Base-by-base conservation (phyloP, 805 yeast genomes). In the Barnettozyma salicaria region DNA sequence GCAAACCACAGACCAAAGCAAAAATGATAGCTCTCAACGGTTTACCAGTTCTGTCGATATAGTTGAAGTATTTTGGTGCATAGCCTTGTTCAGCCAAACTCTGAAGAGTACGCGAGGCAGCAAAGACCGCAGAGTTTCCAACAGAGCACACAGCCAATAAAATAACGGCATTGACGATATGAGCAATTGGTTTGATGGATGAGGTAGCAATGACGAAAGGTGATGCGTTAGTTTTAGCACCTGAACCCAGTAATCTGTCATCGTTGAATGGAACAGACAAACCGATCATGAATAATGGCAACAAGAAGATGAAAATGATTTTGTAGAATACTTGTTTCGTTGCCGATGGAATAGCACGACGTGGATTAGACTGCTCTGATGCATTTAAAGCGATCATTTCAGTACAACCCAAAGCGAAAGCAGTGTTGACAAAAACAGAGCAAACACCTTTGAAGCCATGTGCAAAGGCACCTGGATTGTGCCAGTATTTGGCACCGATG, bases 181-280 rank as follows among this genome's bases (percentile, higher is more conserved):
- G 80, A 47, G 78, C 73, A 32, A 78, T 65, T 6, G 72, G 79
- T 18, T 62, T 67, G 32, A 76, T 70, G 34, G 81, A 79, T 57
- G 66, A 68, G 37, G 77, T 64, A 23, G 85, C 82, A 53, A 80
- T 68, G 39, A 79, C 83, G 48, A 73, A 79, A 21, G 87, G 86
- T n/a, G 87, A 80, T 1, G 81, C 77, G 31, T 73, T 65, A 42
- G 67, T 74, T 30, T 63, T 59, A 30, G 59, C 47, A 6, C 36
- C 21, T 17, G 60, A 50, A 19, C 78, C 78, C 52, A 62, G 60
- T 31, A 70, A 58, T 50, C 65, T 55, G 26, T 63, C 50, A 18
- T 65, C 55, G 47, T 68, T 53, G 50, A 59, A 74, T 11, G 82
- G 80, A 34, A 78, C 82, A 54, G 69, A 63, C 44, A 66, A 66